A percentile compares a stretch with the other conserved stretches of the same genome.
Conservation (phyloP, 208 protist genomes). For the Blechomonas ayalai region DNA sequence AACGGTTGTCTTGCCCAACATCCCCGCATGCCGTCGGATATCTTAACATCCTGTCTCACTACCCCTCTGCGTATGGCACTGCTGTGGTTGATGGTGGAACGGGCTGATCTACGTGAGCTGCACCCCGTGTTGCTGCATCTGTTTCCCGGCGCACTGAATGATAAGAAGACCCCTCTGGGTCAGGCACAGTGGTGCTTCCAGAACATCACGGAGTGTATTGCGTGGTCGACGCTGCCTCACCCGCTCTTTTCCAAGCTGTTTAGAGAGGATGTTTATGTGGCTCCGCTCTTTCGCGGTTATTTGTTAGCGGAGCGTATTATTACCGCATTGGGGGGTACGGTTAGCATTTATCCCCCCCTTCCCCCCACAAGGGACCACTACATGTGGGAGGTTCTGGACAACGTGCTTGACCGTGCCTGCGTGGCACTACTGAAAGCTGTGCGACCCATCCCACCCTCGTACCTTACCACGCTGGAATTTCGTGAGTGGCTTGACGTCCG, state of each 20-base stretch:
- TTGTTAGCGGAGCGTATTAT: conserved; percentile 97
- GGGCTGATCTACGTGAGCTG: conserved; percentile 34
- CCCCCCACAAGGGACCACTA: conserved; percentile 85
- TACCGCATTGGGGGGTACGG: conserved; percentile 81
- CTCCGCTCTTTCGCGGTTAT: conserved; percentile 96
- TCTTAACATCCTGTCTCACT: conserved; percentile 98
- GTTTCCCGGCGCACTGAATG: conserved; percentile 57
- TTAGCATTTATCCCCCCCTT: conserved; percentile 92
- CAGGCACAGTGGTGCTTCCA: conserved; percentile 99
- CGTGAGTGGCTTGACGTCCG: conserved; percentile 71
- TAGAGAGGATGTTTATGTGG: conserved; percentile 95
- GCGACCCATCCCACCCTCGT: conserved; percentile 40
- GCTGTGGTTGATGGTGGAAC: conserved; percentile 87
- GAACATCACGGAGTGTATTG: conserved; percentile 98
- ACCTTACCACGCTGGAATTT: conserved; percentile 58
- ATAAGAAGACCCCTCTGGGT: conserved; percentile 94
- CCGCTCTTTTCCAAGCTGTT: conserved; percentile 77
- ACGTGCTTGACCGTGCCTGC: conserved; percentile 62
- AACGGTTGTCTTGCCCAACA: conserved; percentile 20
- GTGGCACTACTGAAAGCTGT: conserved; percentile 48
- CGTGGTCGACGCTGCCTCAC: conserved; percentile 92
- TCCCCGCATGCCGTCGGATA: conserved; percentile 85
- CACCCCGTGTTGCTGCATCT: conserved; percentile 73
- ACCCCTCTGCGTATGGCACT: conserved; percentile 96
- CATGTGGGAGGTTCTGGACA: conserved; percentile 90